phyloP scores from a whole-genome alignment of 345 rosid genomes.

The Leavenworthia alabamica region DNA sequence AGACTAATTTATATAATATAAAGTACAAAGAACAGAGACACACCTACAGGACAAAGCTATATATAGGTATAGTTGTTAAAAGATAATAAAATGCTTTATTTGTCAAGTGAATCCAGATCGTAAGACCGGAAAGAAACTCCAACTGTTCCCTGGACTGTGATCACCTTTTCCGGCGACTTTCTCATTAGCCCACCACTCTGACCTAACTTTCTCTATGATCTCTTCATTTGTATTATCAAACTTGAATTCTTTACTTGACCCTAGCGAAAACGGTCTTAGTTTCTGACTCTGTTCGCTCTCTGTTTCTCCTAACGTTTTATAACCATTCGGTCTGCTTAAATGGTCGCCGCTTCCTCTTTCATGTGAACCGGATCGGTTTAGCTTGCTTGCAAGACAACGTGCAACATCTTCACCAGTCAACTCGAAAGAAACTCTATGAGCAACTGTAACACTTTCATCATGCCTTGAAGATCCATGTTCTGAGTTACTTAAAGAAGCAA shows the following conservation, averaged over 20 bases:
- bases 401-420: slow-evolving; percentile 94
- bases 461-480: slow-evolving; percentile 36
- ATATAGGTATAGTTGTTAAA: slow-evolving; percentile 22
- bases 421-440: slow-evolving; percentile 86
- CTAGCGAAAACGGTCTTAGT: slow-evolving; percentile 53
- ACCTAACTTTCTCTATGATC: slow-evolving; percentile 42
- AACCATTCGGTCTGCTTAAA: neutral
- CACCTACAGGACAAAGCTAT: slow-evolving; percentile 9
- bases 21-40: slow-evolving; percentile 4
- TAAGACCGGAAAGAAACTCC: slow-evolving; percentile 81
- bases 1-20: neutral
- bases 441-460: slow-evolving; percentile 17
- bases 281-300: slow-evolving; percentile 63
- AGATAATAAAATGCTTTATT: neutral
- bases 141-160: slow-evolving; percentile 41
- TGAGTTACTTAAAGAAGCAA: slow-evolving; percentile 42
- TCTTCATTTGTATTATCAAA: slow-evolving; percentile 62
- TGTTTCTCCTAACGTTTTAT: slow-evolving; percentile 35
- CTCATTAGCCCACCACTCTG: slow-evolving; percentile 90
- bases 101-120: slow-evolving; percentile 5
- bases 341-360: neutral
- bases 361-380: slow-evolving; percentile 25
- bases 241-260: slow-evolving; percentile 79
- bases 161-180: slow-evolving; percentile 53
- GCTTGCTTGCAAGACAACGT: slow-evolving; percentile 58